Base-by-base conservation (phyloP, 2,329 filamentous ascomycete species). In the Parascedosporium putredinis region DNA sequence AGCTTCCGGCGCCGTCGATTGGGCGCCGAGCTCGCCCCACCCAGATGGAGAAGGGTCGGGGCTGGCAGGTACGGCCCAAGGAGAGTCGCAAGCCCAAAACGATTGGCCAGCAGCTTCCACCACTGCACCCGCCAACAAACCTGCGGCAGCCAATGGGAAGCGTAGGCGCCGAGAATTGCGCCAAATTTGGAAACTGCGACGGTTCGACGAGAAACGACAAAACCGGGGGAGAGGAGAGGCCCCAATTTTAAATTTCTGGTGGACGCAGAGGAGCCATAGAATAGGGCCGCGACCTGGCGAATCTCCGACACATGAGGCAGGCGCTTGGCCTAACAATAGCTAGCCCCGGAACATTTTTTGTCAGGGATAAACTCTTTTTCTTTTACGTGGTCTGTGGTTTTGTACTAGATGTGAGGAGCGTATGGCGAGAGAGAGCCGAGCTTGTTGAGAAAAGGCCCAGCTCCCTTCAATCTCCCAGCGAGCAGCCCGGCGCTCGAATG, bases 181-280 rank as follows among this genome's bases (percentile, higher is more conserved):
- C 42, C 14, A 45, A 45, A n/a, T 45, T 45, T 45, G 42, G 42
- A 45, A 45, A 45, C 42, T 25, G 5, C 42, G 5, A 45, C 42
- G 6, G 10, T 5, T 7, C 42, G 16, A 18, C 9, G 23, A 27
- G 4, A 3, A 14, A 25, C 14, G 22, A 25, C 24, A 18, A 27
- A 45, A 18, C n/a, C n/a, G 14, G 22, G 22, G 38, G 38, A 43
- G 38, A 18, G 18, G 38, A 43, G 18, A 43, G 33, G 18, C 33
- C 33, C n/a, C n/a, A n/a, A n/a, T n/a, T n/a, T n/a, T n/a, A n/a
- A n/a, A n/a, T n/a, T n/a, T n/a, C n/a, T n/a, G n/a, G n/a, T n/a
- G 27, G 27, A 40, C 18, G 36, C 36, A 40, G 18, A 20, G 18
- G n/a, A 31, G 27, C 36, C 36, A 40, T 18, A 40, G 36, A 40